A percentile compares a stretch with the other conserved stretches of the same genome.
These are phyloP conservation scores for Mortierella sp. DNA, from an alignment of 371 early-diverging fungal species.

Conservation along the genomic window DNA sequence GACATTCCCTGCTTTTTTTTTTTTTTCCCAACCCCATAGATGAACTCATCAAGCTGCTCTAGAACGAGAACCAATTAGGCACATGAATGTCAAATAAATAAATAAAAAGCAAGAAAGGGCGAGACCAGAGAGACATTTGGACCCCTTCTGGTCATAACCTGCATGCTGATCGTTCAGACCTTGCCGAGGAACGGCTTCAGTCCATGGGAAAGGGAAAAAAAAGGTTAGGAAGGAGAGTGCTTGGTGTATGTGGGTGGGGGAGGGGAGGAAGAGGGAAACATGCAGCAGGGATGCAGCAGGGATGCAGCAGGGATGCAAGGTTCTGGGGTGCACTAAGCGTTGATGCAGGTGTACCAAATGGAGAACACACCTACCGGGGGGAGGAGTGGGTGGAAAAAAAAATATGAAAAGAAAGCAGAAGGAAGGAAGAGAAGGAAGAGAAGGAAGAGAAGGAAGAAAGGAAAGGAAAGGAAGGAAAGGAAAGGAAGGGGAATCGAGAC, in stretches of 20 bases:
- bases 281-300: no score
- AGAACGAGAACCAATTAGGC: no score
- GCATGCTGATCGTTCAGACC: not conserved
- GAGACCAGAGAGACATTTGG: no score
- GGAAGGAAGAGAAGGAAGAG: no score
- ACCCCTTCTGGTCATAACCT: not conserved
- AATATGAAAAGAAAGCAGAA: not conserved
- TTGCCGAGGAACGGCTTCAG: not conserved
- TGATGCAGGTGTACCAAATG: not conserved
- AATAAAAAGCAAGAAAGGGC: no score
- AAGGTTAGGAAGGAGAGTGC: no score
- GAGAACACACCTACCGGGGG: not conserved
- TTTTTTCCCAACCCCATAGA: constrained; percentile 4
- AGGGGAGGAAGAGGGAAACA: no score
- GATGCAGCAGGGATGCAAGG: no score
- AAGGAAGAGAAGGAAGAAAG: not conserved
- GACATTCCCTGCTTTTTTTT: not conserved
- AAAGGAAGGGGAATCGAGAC: no score
- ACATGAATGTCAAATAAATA: no score
- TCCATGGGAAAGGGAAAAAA: not conserved
- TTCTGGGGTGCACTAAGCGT: not conserved
- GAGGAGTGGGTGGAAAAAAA: not conserved
- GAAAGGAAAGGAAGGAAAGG: not conserved
- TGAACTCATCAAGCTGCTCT: constrained; percentile 34
- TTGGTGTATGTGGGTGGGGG: no score